Evolutionary conservation across 495 filamentous ascomycete species (phyloP), one percentile per base, ranked within the genome.

Genomic region (Podospora fimiseda): DNA sequence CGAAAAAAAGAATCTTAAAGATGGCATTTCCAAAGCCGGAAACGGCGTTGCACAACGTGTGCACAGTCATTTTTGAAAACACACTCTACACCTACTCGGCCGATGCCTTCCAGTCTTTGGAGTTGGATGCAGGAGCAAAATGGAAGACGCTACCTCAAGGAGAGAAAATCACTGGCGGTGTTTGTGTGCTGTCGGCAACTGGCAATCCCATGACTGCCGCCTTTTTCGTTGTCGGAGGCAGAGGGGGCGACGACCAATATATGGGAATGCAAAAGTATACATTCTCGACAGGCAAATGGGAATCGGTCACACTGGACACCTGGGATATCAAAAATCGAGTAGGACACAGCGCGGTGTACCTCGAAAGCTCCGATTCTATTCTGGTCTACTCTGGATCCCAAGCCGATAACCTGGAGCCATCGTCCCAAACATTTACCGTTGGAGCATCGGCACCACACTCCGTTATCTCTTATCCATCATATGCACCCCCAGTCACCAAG

Each of bases 191-290:
- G 24, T 84, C 84, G 14, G 79, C 78, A 16, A 71, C 80, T 15
- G 69, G 82, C 30, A 71, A 82, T 55, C 42, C 62, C 9, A 66
- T 70, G 42, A 63, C 65, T 9, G 73, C 76, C n/a, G 83, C 80
- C 7, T 76, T 98, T 11, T 97, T 88, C 58, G 78, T 98, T 51
- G 82, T 98, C 41, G 93, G 93, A 40, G 93, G 93, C 30, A 78
- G 76, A 43, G 70, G 75, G 14, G 69, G 70, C 9, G 62, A 70
- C 16, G 63, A 60, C 3, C 72, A 79, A 23, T 94, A 90, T 60
- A 64, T 78, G 23, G 93, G 93, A n/a, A 64, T 98, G 21, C 90
- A 96, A 62, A 80, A 86, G 55, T 98, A 82, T 61, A 82, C 81
- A 0, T 96, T 96, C 64, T 70, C 77, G n/a, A 78, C 81, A 42